phyloP scores from a whole-genome alignment of 306 rosid genomes.

The Cercis canadensis region DNA sequence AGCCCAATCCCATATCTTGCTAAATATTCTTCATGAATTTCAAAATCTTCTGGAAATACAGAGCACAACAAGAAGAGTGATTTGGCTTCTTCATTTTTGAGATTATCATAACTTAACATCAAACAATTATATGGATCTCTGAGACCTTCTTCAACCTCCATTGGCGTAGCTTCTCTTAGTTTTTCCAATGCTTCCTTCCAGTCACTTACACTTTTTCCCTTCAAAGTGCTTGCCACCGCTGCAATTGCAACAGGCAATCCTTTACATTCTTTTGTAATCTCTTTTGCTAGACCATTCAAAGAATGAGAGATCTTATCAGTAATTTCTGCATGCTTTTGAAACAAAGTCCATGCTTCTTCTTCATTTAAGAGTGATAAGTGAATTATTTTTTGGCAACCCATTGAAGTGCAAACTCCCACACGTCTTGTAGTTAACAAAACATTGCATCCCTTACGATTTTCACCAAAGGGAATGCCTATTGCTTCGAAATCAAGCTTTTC shows the following conservation, averaged over 20 bases:
- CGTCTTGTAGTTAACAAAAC: not conserved
- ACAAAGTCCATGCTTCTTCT: not conserved
- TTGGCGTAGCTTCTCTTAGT: too few relatives aligned
- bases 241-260: not conserved
- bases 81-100: too few relatives aligned
- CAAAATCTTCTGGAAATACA: too few relatives aligned
- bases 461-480: not conserved
- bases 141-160: too few relatives aligned
- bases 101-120: too few relatives aligned
- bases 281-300: not conserved
- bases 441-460: not conserved
- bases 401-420: not conserved
- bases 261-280: not conserved
- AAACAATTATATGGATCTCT: too few relatives aligned
- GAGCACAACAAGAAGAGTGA: too few relatives aligned
- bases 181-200: not conserved
- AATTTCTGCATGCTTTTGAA: not conserved
- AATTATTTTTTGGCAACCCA: not conserved
- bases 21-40: too few relatives aligned
- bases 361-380: not conserved
- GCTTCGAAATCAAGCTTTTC: not conserved
- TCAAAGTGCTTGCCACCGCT: not conserved
- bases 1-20: too few relatives aligned
- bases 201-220: not conserved
- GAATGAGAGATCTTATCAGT: not conserved